Conservation (phyloP, 2,329 filamentous ascomycete genomes). For the Colletotrichum cordylinicola region DNA sequence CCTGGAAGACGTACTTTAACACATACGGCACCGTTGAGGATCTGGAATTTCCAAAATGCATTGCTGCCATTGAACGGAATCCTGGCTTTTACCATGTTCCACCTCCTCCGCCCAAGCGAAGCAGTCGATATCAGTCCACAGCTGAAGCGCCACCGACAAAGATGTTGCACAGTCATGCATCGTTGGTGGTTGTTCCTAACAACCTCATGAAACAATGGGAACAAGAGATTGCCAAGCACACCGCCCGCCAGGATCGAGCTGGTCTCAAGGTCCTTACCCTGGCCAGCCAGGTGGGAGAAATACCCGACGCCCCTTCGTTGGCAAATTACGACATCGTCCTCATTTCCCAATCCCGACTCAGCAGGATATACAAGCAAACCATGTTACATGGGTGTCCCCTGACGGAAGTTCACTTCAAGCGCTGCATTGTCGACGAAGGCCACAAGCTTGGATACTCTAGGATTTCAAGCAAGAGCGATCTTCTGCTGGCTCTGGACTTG, state of each 20-base stretch:
- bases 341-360: slow-evolving; percentile 77
- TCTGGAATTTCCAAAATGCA: slow-evolving; percentile 59
- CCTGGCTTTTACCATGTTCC: slow-evolving; percentile 65
- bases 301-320: slow-evolving; percentile 66
- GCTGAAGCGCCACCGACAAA: slow-evolving; percentile 48
- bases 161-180: slow-evolving; percentile 71
- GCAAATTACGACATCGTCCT: slow-evolving; percentile 77
- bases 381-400: slow-evolving; percentile 61
- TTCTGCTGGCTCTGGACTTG: slow-evolving; percentile 56
- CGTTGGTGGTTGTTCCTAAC: slow-evolving; percentile 79
- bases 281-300: slow-evolving; percentile 48
- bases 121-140: slow-evolving; percentile 30
- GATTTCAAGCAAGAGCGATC: slow-evolving; percentile 58
- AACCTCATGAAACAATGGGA: slow-evolving; percentile 88
- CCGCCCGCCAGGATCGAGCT: slow-evolving; percentile 36
- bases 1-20: slow-evolving; percentile 73
- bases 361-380: slow-evolving; percentile 54
- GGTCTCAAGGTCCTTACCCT: slow-evolving; percentile 71
- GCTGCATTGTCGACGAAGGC: slow-evolving; percentile 91
- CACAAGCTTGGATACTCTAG: slow-evolving; percentile 78
- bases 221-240: slow-evolving; percentile 81
- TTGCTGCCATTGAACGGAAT: slow-evolving; percentile 61
- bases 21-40: slow-evolving; percentile 48
- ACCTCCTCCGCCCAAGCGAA: slow-evolving; percentile 38
- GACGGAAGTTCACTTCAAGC: slow-evolving; percentile 78